Conservation (phyloP, 768 basidiomycete genomes). For the Serpula lacrymans region DNA sequence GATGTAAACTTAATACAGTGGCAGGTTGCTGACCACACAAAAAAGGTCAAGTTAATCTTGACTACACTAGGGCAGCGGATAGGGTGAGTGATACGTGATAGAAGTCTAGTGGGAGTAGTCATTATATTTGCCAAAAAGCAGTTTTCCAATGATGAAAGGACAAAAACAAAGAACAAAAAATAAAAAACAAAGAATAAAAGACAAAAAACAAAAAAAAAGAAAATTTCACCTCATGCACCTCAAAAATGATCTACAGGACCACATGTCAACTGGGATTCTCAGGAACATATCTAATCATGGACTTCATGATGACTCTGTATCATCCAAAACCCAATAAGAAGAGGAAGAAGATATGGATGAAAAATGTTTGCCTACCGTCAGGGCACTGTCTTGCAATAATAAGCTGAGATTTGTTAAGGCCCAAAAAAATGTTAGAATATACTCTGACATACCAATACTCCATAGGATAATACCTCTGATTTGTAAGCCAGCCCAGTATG, state of each 20-base stretch:
- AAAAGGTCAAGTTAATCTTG: too few species aligned
- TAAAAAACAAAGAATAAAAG: not conserved
- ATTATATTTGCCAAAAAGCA: slow-evolving; percentile 25
- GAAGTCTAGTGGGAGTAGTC: slow-evolving; percentile 9
- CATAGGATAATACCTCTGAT: too few species aligned
- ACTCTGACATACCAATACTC: too few species aligned
- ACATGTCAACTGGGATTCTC: not conserved
- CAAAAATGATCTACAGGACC: too few species aligned
- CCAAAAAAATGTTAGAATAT: too few species aligned
- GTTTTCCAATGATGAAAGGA: slow-evolving; percentile 15
- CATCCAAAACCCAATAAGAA: too few species aligned
- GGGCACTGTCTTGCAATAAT: slow-evolving; percentile 1
- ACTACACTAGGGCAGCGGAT: slow-evolving; percentile 29
- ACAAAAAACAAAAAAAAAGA: slow-evolving; percentile 6
- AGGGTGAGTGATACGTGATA: slow-evolving; percentile 22
- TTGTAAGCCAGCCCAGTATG: too few species aligned
- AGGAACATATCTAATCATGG: not conserved
- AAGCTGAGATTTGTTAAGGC: too few species aligned
- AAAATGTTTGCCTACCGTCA: not conserved
- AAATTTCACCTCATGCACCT: not conserved
- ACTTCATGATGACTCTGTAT: not conserved
- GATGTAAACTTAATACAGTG: slow-evolving; percentile 32
- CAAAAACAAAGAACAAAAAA: too few species aligned
- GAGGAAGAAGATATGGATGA: not conserved
- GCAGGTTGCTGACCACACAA: slow-evolving; percentile 17